These are phyloP conservation scores for Cantharellus anzutake DNA, from an alignment of 768 basidiomycete genomes.

Conservation along the genomic window DNA sequence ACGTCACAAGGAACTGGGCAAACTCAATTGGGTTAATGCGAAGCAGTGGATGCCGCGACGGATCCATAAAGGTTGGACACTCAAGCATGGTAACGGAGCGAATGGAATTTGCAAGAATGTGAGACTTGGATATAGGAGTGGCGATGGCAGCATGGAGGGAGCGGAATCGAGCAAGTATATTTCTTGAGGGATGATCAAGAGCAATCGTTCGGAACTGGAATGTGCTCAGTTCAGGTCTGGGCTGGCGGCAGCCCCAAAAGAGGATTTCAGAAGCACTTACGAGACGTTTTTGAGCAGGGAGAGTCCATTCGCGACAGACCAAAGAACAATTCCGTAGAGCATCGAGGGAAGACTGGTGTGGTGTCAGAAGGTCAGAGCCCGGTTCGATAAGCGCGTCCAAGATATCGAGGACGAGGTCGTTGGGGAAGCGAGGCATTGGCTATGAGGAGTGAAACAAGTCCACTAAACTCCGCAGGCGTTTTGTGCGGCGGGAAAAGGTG, in stretches of 20 bases:
- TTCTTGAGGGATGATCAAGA: too few relatives aligned
- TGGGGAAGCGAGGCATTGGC: neutral
- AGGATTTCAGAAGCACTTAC: neutral
- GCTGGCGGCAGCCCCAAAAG: neutral
- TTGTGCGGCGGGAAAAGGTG: too few relatives aligned
- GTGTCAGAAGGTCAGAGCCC: neutral
- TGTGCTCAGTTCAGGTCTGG: neutral
- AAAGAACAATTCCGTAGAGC: neutral
- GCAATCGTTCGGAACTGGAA: too few relatives aligned
- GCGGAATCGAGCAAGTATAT: neutral
- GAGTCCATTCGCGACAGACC: neutral
- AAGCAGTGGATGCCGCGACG: neutral
- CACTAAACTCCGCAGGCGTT: too few relatives aligned
- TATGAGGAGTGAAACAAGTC: too few relatives aligned
- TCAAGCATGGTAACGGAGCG: neutral
- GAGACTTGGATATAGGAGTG: neutral
- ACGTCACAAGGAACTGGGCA: neutral
- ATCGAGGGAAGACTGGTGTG: neutral
- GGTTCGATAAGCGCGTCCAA: neutral
- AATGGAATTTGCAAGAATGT: neutral
- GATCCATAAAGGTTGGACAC: neutral
- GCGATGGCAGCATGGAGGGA: neutral
- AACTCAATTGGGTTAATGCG: neutral
- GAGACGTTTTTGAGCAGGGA: neutral
- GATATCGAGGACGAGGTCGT: neutral